Evolutionary conservation across 768 basidiomycete genomes (phyloP).

Genomic region (Suillus subluteus): DNA sequence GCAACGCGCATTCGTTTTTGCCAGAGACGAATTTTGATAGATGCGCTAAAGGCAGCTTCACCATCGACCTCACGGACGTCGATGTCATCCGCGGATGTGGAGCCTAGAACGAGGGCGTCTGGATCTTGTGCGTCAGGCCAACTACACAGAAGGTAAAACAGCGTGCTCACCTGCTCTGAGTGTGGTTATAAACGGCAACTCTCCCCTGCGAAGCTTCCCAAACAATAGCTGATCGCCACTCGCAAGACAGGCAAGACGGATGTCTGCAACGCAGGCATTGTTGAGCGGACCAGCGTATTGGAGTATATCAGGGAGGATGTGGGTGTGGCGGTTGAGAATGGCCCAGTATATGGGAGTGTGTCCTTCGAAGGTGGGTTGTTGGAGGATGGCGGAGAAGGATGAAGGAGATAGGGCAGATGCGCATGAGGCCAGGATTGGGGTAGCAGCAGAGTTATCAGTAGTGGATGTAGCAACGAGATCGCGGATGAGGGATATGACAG

Average conservation of each 20-base stretch:
- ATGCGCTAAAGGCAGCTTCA: constrained; percentile 56
- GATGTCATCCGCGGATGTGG: constrained; percentile 58
- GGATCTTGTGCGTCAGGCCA: constrained; percentile 32
- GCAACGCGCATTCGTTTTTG: constrained; percentile 74
- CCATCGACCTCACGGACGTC: constrained; percentile 53
- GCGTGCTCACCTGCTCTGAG: constrained; percentile 16
- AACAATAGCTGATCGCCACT: constrained; percentile 30
- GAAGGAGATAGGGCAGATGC: constrained; percentile 42
- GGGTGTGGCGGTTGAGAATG: constrained; percentile 53
- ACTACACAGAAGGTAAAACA: background rate
- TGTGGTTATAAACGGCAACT: constrained; percentile 20
- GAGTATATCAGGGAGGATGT: constrained; percentile 54
- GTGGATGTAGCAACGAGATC: constrained; percentile 50
- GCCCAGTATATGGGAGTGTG: constrained; percentile 78
- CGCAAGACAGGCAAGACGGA: constrained; percentile 65
- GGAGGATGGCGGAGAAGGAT: constrained; percentile 53
- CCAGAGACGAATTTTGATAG: constrained; percentile 39
- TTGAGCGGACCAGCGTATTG: constrained; percentile 51
- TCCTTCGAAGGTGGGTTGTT: constrained; percentile 63
- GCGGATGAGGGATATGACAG: constrained; percentile 56
- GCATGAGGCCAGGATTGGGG: constrained; percentile 43
- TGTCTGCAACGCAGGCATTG: constrained; percentile 53
- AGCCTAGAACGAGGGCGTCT: constrained; percentile 49
- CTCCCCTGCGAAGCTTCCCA: constrained; percentile 21
- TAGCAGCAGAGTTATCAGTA: constrained; percentile 51